Evolutionary conservation across 1,284 basidiomycete species (phyloP).

Genomic region (Grifola frondosa): DNA sequence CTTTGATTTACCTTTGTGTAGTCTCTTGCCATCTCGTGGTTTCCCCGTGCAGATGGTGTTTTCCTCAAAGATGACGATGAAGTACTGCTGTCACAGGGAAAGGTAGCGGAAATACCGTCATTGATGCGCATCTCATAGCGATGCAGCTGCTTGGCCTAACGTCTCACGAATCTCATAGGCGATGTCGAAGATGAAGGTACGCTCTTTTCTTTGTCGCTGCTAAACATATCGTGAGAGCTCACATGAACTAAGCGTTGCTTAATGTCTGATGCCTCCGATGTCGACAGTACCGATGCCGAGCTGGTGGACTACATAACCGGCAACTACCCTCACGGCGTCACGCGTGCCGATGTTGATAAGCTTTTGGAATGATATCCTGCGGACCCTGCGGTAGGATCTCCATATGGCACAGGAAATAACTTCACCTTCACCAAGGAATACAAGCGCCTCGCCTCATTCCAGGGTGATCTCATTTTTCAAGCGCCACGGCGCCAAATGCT

Average conservation of each 20-base stretch:
- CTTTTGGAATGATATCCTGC: conserved; percentile 33
- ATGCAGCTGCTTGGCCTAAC: neutral
- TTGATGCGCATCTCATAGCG: conserved; percentile 13
- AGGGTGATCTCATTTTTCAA: conserved; percentile 49
- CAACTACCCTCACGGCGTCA: conserved; percentile 9
- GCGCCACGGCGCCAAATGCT: conserved; percentile 37
- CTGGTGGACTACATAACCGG: conserved; percentile 12
- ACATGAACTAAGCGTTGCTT: neutral
- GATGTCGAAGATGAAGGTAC: conserved; percentile 36
- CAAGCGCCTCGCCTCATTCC: conserved; percentile 49
- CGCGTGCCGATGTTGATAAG: neutral
- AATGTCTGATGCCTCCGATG: neutral
- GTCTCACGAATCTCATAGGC: conserved; percentile 14
- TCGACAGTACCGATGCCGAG: conserved; percentile 16
- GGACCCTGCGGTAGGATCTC: conserved; percentile 46
- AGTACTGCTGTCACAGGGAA: conserved; percentile 3
- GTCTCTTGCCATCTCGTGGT: conserved; percentile 30
- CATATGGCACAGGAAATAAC: conserved; percentile 44
- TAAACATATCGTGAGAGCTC: conserved; percentile 21
- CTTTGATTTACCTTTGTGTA: conserved; percentile 3
- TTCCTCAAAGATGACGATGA: conserved; percentile 29
- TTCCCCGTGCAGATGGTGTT: conserved; percentile 39
- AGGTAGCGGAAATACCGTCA: conserved; percentile 28
- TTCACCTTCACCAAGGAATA: conserved; percentile 47
- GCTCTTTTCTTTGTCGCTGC: conserved; percentile 23